phyloP scores from a whole-genome alignment of 352 stramenopile genomes.

The Phytophthora pistaciae region DNA sequence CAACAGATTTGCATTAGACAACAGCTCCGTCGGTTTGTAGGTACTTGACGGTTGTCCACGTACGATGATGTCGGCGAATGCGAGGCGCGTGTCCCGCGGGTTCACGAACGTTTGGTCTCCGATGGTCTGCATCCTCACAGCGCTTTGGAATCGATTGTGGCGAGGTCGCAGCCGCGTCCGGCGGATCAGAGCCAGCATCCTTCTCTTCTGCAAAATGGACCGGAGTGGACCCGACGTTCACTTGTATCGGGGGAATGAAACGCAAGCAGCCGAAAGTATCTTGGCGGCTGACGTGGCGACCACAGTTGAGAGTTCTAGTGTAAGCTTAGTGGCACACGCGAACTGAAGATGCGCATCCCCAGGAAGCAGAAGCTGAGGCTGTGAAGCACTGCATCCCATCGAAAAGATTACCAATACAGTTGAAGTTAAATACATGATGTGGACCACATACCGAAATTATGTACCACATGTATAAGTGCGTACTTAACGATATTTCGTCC shows the following conservation, averaged over 20 bases:
- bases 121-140: slow-evolving; percentile 39
- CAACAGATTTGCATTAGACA: not conserved
- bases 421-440: not conserved
- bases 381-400: slow-evolving; percentile 1
- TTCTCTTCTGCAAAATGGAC: not conserved
- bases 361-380: not conserved
- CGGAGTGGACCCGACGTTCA: not conserved
- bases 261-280: slow-evolving; percentile 6
- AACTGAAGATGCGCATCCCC: slow-evolving; percentile 20
- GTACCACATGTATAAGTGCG: not conserved
- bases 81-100: slow-evolving; percentile 58
- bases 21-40: not conserved
- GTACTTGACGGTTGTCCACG: slow-evolving; percentile 6
- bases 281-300: slow-evolving; percentile 7
- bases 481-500: too few species aligned
- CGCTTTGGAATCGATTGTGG: slow-evolving; percentile 36
- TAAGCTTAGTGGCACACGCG: not conserved
- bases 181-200: slow-evolving; percentile 26
- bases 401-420: not conserved
- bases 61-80: slow-evolving; percentile 74
- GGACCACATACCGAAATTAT: not conserved
- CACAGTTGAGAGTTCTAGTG: not conserved
- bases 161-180: slow-evolving; percentile 6
- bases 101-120: slow-evolving; percentile 50
- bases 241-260: slow-evolving; percentile 4